Percentiles rank a stretch among this genome's conserved stretches.
These are phyloP conservation scores for Cystobasidiopsis lactophilus DNA, from an alignment of 768 basidiomycete genomes.

Conservation along the genomic window DNA sequence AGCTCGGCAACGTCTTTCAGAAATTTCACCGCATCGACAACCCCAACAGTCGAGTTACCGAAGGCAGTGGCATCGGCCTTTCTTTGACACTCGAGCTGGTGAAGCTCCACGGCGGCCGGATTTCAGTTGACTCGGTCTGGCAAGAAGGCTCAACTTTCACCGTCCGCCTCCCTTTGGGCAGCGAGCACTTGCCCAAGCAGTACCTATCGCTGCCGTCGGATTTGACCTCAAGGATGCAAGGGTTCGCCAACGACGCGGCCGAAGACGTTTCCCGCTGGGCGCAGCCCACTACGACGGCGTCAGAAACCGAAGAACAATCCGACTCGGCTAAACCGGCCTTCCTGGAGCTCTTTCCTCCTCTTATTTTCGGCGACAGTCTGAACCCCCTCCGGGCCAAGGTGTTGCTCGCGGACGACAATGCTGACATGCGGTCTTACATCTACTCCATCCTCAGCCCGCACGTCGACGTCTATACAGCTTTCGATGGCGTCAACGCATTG, in stretches of 20 bases:
- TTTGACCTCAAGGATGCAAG: not conserved
- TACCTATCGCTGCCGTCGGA: conserved; percentile 3
- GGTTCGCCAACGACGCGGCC: not conserved
- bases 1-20: conserved; percentile 8
- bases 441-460: conserved; percentile 5
- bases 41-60: not conserved
- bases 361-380: conserved; percentile 8
- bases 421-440: conserved; percentile 10
- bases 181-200: conserved; percentile 3
- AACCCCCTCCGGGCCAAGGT: not conserved
- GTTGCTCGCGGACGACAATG: conserved; percentile 9
- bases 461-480: conserved; percentile 2
- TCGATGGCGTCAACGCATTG: conserved; percentile 5
- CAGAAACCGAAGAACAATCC: not conserved
- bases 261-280: conserved; percentile 4
- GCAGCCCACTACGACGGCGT: not conserved
- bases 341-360: conserved; percentile 8
- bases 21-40: conserved; percentile 10
- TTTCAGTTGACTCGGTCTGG: conserved; percentile 6
- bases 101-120: conserved; percentile 7
- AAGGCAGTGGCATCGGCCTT: conserved; percentile 10
- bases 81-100: conserved; percentile 8
- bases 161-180: conserved; percentile 7
- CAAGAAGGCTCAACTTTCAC: conserved; percentile 7
- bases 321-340: too few relatives aligned